Base-by-base conservation (phyloP, 129 eudicot genomes). In the Kitagawia praeruptora region DNA sequence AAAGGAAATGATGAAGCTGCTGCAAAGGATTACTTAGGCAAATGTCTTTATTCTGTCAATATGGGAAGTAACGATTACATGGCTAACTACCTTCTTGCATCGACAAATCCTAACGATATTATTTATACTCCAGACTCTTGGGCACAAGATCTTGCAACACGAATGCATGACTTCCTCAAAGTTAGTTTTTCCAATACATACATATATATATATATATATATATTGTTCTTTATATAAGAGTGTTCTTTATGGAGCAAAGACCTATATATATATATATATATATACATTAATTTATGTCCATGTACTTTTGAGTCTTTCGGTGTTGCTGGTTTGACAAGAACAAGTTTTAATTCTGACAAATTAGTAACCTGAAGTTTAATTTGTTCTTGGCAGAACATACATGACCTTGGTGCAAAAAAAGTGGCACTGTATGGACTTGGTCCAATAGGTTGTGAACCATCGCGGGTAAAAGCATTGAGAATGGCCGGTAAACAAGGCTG, bases 1-100 rank as follows among this genome's bases (percentile, higher is more conserved):
- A 86, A 71, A 2, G 90, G 91, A 58, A 81, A 83, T 69, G 8
- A 71, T 71, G 75, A 58, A 2, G n/a, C 21, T 41, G 25, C 75
- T 41, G 79, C 91, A 39, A 42, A 11, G 31, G 64, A 85, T 7
- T 80, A 86, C 77, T 70, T 91, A 23, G 54, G 53, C 41, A 79
- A 82, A 76, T 92, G 95, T 81, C 58, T 89, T 10, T 92, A 89
- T 81, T 74, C 85, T 0, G 89, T 92, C 6, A 81, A 83, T 48
- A 89, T 88, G 67, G 95, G 97, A 34, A 89, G 69, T 70, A 92
- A 92, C 48, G 97, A 92, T 75, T 92, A 92, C 80, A 71, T 92
- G 39, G 88, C 80, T 87, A 92, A 92, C 84, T 92, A 92, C 84
- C 86, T 80, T 19, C 8, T 48, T 56, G 88, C 88, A 40, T 1